phyloP scores from a whole-genome alignment of 1,139 yeast genomes.

The Geotrichum candidum region DNA sequence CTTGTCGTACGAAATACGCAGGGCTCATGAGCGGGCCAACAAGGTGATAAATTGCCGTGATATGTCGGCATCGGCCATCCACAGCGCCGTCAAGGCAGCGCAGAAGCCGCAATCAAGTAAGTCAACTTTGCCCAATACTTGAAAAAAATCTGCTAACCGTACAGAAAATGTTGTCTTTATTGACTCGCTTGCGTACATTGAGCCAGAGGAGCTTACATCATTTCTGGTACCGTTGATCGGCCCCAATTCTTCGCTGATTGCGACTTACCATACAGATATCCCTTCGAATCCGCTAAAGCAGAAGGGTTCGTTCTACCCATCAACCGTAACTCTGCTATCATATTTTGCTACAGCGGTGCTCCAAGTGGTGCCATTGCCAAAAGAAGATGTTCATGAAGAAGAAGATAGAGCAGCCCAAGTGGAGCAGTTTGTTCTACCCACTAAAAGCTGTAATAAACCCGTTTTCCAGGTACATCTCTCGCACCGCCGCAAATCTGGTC shows the following conservation, averaged over 20 bases:
- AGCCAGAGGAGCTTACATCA: slow-evolving; percentile 42
- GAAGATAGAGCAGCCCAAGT: slow-evolving; percentile 45
- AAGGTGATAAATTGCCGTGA: slow-evolving; percentile 47
- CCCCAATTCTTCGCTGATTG: slow-evolving; percentile 52
- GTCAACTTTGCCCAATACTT: slow-evolving; percentile 9
- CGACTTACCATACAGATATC: slow-evolving; percentile 46
- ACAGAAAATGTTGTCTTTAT: slow-evolving; percentile 40
- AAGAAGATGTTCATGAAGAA: slow-evolving; percentile 35
- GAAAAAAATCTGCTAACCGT: neutral
- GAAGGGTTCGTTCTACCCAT: slow-evolving; percentile 45
- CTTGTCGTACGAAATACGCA: slow-evolving; percentile 58
- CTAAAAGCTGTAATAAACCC: slow-evolving; percentile 42
- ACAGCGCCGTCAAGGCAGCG: slow-evolving; percentile 16
- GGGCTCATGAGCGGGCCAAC: slow-evolving; percentile 44
- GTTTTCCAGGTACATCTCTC: slow-evolving; percentile 48
- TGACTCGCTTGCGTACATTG: slow-evolving; percentile 64
- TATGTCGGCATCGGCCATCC: slow-evolving; percentile 25
- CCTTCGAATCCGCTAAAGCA: slow-evolving; percentile 13
- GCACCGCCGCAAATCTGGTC: slow-evolving; percentile 78
- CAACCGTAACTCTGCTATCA: slow-evolving; percentile 44
- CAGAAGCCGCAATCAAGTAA: slow-evolving; percentile 17
- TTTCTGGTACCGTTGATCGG: slow-evolving; percentile 53
- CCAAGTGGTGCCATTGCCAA: slow-evolving; percentile 44
- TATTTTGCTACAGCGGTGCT: slow-evolving; percentile 70
- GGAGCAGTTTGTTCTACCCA: slow-evolving; percentile 45